Evolutionary conservation across 2,329 filamentous ascomycete genomes (phyloP).

Genomic region (Exophiala phaeomuriformis): DNA sequence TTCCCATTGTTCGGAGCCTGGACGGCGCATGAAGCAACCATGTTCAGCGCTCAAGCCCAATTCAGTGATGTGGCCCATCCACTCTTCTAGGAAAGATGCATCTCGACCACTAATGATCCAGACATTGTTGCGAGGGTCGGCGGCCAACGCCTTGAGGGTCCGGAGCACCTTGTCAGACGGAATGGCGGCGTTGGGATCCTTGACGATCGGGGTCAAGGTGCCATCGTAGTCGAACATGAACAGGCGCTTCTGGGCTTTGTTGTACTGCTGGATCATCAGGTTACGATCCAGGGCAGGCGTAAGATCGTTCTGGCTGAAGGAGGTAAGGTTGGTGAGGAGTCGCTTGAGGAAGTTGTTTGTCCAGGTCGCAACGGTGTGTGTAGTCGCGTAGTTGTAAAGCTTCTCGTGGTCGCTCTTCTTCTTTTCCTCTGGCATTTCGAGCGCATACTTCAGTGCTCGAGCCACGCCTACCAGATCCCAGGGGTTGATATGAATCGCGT

Average conservation of each 20-base stretch:
- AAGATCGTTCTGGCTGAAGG: slow-evolving; percentile 64
- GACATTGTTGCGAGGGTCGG: slow-evolving; percentile 76
- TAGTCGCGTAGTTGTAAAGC: slow-evolving; percentile 76
- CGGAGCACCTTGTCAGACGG: slow-evolving; percentile 76
- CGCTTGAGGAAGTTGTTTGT: slow-evolving; percentile 70
- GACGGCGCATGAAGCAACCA: slow-evolving; percentile 86
- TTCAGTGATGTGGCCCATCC: slow-evolving; percentile 82
- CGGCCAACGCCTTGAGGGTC: slow-evolving; percentile 69
- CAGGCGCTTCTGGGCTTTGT: slow-evolving; percentile 65
- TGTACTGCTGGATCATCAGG: slow-evolving; percentile 66
- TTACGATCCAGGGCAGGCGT: slow-evolving; percentile 77
- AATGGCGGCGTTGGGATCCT: slow-evolving; percentile 80
- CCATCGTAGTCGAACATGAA: slow-evolving; percentile 99
- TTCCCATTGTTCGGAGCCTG: slow-evolving; percentile 69
- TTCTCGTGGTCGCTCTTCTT: slow-evolving; percentile 62
- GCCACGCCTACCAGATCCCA: slow-evolving; percentile 86
- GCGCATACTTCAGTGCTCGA: slow-evolving; percentile 69
- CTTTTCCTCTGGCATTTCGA: slow-evolving; percentile 64
- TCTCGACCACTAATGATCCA: slow-evolving; percentile 98
- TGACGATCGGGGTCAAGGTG: slow-evolving; percentile 89
- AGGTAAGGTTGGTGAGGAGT: slow-evolving; percentile 70
- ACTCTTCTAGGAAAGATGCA: slow-evolving; percentile 80
- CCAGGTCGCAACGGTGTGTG: slow-evolving; percentile 81
- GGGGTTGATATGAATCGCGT: slow-evolving; percentile 92
- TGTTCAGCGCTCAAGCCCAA: slow-evolving; percentile 96